phyloP scores from a whole-genome alignment of 257 asterid genomes.

The Buddleja alternifolia region DNA sequence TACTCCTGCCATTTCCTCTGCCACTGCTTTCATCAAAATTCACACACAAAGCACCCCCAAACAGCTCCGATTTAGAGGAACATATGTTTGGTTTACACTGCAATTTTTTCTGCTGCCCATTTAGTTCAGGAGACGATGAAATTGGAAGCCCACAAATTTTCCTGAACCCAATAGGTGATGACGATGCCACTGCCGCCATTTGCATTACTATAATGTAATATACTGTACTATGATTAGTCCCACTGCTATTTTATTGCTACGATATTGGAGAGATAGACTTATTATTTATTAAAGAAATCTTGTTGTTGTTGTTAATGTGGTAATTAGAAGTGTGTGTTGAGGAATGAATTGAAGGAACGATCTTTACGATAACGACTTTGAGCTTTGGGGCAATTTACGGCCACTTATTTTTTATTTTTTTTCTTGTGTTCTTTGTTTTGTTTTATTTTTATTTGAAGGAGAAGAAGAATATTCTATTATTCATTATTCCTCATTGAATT shows the following conservation, averaged over 20 bases:
- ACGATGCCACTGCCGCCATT: constrained; percentile 56
- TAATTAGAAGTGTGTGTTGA: constrained; percentile 38
- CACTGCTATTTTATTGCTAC: not conserved
- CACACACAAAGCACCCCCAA: constrained; percentile 37
- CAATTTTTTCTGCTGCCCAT: constrained; percentile 21
- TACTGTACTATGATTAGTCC: not conserved
- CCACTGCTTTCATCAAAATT: constrained; percentile 10
- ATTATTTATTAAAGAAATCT: no score
- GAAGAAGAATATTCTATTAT: not conserved
- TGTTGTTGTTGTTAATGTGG: not conserved
- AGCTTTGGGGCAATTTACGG: constrained; percentile 29
- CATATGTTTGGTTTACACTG: constrained; percentile 34
- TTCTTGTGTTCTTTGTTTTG: not conserved
- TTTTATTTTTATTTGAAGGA: not conserved
- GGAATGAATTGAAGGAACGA: constrained; percentile 34
- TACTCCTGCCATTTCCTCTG: constrained; percentile 13
- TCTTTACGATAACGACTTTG: constrained; percentile 33
- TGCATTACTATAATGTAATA: not conserved
- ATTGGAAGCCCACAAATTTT: constrained; percentile 31
- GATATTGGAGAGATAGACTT: not conserved
- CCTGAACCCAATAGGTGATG: constrained; percentile 44
- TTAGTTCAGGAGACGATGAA: constrained; percentile 29
- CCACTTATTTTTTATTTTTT: constrained; percentile 31
- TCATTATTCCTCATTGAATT: no score
- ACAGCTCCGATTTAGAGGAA: constrained; percentile 52